Conservation (phyloP, 306 rosid genomes). For the Trifolium fragiferum region DNA sequence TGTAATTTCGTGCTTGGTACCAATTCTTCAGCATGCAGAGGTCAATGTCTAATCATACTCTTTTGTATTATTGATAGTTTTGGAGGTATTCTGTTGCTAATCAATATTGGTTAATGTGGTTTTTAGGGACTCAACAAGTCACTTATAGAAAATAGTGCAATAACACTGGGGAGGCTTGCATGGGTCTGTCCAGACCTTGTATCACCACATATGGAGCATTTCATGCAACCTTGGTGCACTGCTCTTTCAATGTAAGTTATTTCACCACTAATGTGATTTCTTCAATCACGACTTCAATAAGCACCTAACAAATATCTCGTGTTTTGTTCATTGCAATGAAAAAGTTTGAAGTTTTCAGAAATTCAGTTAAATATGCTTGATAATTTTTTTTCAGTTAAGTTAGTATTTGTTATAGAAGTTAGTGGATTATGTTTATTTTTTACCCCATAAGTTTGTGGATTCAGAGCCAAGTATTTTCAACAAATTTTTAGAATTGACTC, state of each 20-base stretch:
- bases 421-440: slow-evolving; percentile 21
- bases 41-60: slow-evolving; percentile 51
- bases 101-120: slow-evolving; percentile 35
- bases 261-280: slow-evolving; percentile 8
- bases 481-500: not conserved
- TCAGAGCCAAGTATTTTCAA: slow-evolving; percentile 1
- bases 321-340: not conserved
- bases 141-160: slow-evolving; percentile 91
- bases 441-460: not conserved
- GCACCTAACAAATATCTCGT: not conserved
- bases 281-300: not conserved
- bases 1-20: slow-evolving; percentile 84
- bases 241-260: slow-evolving; percentile 81
- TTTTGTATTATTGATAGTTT: slow-evolving; percentile 11
- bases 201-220: slow-evolving; percentile 98
- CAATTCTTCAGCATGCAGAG: slow-evolving; percentile 88
- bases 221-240: slow-evolving; percentile 96
- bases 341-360: not conserved
- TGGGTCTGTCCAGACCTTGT: slow-evolving; percentile 98
- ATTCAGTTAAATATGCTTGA: not conserved
- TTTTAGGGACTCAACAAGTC: slow-evolving; percentile 86
- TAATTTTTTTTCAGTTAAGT: slow-evolving; percentile 13
- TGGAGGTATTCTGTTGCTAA: slow-evolving; percentile 40
- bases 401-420: slow-evolving; percentile 11
- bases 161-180: slow-evolving; percentile 97